phyloP scores from a whole-genome alignment of 2,329 filamentous ascomycete species.

The Chrysoporthe deuterocubensis region DNA sequence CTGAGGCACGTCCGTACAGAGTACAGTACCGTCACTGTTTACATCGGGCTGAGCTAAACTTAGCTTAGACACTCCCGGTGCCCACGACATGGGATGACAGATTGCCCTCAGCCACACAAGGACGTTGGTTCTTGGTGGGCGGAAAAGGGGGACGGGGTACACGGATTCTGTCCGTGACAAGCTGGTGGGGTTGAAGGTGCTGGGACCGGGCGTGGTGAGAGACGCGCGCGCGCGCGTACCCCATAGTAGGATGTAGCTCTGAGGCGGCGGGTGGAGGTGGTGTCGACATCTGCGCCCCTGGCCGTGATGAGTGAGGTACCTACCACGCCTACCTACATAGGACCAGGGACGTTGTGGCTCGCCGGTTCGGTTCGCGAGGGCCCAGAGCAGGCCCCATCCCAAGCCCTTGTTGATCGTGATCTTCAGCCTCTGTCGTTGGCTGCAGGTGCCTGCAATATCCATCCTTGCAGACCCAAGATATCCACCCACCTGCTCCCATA shows the following conservation, averaged over 20 bases:
- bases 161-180: conserved; percentile 7
- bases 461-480: neutral
- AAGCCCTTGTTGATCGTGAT: neutral
- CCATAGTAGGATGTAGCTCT: neutral
- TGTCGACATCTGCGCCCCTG: neutral
- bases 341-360: neutral
- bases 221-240: neutral
- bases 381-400: neutral
- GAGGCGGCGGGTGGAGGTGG: neutral
- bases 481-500: neutral
- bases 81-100: conserved; percentile 8
- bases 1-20: neutral
- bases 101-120: conserved; percentile 11
- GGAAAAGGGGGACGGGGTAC: conserved; percentile 4
- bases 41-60: conserved; percentile 10
- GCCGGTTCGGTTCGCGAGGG: neutral
- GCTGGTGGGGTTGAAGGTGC: neutral
- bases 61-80: conserved; percentile 8
- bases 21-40: conserved; percentile 5
- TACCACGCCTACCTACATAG: neutral
- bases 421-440: neutral
- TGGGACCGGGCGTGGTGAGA: neutral
- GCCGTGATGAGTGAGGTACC: neutral
- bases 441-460: neutral
- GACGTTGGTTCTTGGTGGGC: neutral